A percentile compares a stretch with the other conserved stretches of the same genome.
Evolutionary conservation across 1,139 yeast species (phyloP).

Genomic region (Insectozyma bohioensis): DNA sequence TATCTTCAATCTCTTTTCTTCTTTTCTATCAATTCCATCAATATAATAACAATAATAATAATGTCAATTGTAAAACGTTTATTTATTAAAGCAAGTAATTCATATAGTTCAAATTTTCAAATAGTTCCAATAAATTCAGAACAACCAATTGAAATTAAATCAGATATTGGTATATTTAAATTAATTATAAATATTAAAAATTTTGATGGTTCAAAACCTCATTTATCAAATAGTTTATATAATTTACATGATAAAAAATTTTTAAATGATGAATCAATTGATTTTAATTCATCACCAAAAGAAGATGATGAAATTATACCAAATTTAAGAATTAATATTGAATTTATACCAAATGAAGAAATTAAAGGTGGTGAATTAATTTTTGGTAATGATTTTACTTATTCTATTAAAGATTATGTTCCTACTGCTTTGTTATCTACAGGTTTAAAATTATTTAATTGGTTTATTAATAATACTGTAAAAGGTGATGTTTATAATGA

Average conservation of each 20-base stretch:
- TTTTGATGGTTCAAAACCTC: conserved; percentile 47
- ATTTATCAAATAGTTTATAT: conserved; percentile 32
- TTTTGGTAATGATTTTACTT: conserved; percentile 70
- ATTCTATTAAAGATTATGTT: conserved; percentile 57
- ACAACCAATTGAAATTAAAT: conserved; percentile 31
- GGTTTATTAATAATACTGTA: conserved; percentile 65
- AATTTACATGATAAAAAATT: conserved; percentile 30
- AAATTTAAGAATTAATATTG: conserved; percentile 36
- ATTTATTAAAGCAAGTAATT: conserved; percentile 33
- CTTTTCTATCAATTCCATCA: no score
- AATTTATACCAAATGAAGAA: conserved; percentile 39
- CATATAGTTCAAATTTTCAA: conserved; percentile 25
- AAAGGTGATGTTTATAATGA: conserved; percentile 64
- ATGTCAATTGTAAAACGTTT: conserved; percentile 31
- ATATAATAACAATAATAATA: no score
- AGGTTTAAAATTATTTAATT: conserved; percentile 52
- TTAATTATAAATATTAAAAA: conserved; percentile 41
- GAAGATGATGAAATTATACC: conserved; percentile 16
- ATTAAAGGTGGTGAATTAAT: conserved; percentile 52
- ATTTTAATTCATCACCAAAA: conserved; percentile 10
- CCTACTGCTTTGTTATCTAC: conserved; percentile 49
- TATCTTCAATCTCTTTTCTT: no score
- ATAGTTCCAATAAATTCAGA: conserved; percentile 48
- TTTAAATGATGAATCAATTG: conserved; percentile 26
- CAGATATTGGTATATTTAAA: conserved; percentile 40